A percentile compares a stretch with the other conserved stretches of the same genome.
Conservation (phyloP, 2,329 filamentous ascomycete species). For the Fusarium solani-melongenae region DNA sequence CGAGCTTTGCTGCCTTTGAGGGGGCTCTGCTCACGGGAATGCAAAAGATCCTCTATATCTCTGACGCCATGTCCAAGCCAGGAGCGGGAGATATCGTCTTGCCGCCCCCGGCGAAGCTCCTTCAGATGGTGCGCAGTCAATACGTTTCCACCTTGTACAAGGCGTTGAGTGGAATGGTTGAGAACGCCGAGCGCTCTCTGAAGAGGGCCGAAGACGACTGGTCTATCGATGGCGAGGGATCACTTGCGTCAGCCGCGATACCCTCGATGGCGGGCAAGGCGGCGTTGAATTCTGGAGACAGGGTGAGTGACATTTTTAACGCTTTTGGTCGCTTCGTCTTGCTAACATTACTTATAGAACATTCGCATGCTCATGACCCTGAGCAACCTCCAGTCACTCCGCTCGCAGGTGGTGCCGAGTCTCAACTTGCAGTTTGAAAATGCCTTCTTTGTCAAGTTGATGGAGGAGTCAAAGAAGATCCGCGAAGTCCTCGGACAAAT, state of each 20-base stretch:
- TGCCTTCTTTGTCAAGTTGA: slow-evolving; percentile 92
- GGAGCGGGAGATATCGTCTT: slow-evolving; percentile 82
- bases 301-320: slow-evolving; percentile 54
- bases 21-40: slow-evolving; percentile 83
- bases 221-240: slow-evolving; percentile 60
- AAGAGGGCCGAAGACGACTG: slow-evolving; percentile 73
- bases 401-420: slow-evolving; percentile 83
- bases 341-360: slow-evolving; percentile 67
- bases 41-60: slow-evolving; percentile 95
- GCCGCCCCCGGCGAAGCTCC: slow-evolving; percentile 85
- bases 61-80: slow-evolving; percentile 82
- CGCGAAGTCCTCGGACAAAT: slow-evolving; percentile 91
- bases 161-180: slow-evolving; percentile 93
- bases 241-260: slow-evolving; percentile 49
- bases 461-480: slow-evolving; percentile 92
- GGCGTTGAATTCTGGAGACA: slow-evolving; percentile 65
- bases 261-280: slow-evolving; percentile 55
- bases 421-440: slow-evolving; percentile 95
- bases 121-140: slow-evolving; percentile 90
- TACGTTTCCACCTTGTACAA: slow-evolving; percentile 97
- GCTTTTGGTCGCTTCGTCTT: not conserved
- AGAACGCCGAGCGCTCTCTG: slow-evolving; percentile 86
- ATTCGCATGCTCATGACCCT: slow-evolving; percentile 94
- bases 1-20: slow-evolving; percentile 87
- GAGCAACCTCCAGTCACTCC: slow-evolving; percentile 88